Conservation (phyloP, 768 basidiomycete species). For the Leccinum rimulosum region DNA sequence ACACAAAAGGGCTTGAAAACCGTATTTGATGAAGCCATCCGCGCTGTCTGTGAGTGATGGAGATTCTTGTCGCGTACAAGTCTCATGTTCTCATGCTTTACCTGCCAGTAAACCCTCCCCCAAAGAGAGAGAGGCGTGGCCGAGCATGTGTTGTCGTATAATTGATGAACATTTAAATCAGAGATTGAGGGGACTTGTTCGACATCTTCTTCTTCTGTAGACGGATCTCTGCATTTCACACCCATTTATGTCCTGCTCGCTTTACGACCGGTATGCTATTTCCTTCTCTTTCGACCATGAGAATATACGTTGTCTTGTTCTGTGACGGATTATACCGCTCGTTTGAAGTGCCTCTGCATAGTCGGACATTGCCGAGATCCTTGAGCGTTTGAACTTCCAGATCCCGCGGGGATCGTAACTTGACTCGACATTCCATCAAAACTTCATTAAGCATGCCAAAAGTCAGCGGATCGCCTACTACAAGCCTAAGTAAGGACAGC, state of each 20-base stretch:
- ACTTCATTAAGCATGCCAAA: slow-evolving; percentile 38
- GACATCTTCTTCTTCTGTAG: slow-evolving; percentile 28
- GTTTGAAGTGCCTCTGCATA: neutral
- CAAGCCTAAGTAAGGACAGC: slow-evolving; percentile 1
- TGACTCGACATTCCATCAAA: neutral
- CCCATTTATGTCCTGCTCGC: slow-evolving; percentile 69
- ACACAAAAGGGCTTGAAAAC: slow-evolving; percentile 99
- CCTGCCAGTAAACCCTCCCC: slow-evolving; percentile 70
- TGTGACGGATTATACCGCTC: neutral
- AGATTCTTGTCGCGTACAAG: neutral
- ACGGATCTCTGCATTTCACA: slow-evolving; percentile 46
- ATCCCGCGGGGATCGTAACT: neutral
- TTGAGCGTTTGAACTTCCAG: neutral
- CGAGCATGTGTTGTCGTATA: slow-evolving; percentile 72
- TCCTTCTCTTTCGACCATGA: slow-evolving; percentile 29
- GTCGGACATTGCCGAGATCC: neutral
- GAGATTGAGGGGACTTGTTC: slow-evolving; percentile 18
- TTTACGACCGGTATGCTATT: slow-evolving; percentile 60
- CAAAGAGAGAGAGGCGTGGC: slow-evolving; percentile 49
- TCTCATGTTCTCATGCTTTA: slow-evolving; percentile 13
- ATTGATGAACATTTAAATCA: slow-evolving; percentile 31
- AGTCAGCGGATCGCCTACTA: slow-evolving; percentile 15
- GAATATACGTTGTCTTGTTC: slow-evolving; percentile 40
- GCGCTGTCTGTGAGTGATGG: slow-evolving; percentile 79
- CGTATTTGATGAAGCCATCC: slow-evolving; percentile 98